Evolutionary conservation across 176 grass and related monocot species (phyloP).

Genomic region (Cymbopogon citratus): DNA sequence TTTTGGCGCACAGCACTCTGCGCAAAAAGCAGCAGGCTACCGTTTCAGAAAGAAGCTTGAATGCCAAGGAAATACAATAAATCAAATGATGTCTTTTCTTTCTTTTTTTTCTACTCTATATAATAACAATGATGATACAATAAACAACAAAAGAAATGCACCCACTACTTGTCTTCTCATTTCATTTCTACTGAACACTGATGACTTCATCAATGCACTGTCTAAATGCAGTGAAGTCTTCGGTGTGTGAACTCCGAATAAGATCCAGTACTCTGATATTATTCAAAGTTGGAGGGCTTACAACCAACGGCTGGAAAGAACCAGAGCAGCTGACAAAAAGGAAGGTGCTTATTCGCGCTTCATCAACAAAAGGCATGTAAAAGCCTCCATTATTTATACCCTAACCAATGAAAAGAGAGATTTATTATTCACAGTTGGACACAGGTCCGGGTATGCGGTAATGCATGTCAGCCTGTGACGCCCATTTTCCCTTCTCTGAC

Average conservation of each 20-base stretch:
- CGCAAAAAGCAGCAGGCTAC: not conserved
- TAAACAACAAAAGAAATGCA: not conserved
- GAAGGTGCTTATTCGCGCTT: not conserved
- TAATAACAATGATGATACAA: not conserved
- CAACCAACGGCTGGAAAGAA: not conserved
- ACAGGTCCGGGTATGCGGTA: not conserved
- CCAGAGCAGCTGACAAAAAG: not conserved
- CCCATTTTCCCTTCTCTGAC: not conserved
- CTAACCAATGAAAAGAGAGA: not conserved
- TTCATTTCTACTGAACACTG: not conserved
- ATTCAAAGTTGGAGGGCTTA: not conserved
- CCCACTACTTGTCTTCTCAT: not conserved
- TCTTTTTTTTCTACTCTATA: not conserved
- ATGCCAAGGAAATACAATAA: constrained; percentile 2
- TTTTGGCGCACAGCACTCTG: not conserved
- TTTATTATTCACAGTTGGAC: not conserved
- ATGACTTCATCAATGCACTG: too few species aligned
- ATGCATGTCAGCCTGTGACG: too few species aligned
- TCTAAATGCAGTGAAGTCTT: not conserved
- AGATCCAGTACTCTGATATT: not conserved
- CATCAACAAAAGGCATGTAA: not conserved
- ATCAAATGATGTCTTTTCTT: not conserved
- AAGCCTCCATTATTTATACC: not conserved
- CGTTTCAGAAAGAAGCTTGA: constrained; percentile 17
- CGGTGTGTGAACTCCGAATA: not conserved